phyloP scores from a whole-genome alignment of 805 yeast genomes.

The Saccharomyces paradoxus region DNA sequence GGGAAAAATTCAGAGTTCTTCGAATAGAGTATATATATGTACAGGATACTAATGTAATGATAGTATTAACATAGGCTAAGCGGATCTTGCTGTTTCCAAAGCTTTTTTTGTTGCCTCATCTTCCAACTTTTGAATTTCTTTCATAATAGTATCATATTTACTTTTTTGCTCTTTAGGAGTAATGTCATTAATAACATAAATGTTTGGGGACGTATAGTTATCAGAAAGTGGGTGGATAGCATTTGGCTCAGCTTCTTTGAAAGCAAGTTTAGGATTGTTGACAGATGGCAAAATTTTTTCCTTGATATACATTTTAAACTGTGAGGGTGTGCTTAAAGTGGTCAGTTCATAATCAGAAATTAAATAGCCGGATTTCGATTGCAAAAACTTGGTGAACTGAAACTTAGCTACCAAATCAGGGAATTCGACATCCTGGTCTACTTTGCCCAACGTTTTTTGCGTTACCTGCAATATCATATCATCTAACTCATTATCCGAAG shows the following conservation, averaged over 20 bases:
- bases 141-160: constrained; percentile 39
- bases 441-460: neutral
- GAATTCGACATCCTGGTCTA: constrained; percentile 15
- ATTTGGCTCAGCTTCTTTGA: constrained; percentile 63
- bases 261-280: constrained; percentile 26
- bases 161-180: constrained; percentile 38
- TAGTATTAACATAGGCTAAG: neutral
- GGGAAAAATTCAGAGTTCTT: neutral
- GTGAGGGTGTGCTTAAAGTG: constrained; percentile 22
- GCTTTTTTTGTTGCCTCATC: constrained; percentile 19
- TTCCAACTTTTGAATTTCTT: constrained; percentile 36
- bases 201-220: constrained; percentile 51
- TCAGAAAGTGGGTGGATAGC: constrained; percentile 54
- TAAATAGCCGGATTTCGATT: constrained; percentile 31
- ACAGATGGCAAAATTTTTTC: constrained; percentile 15
- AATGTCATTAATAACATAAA: constrained; percentile 46
- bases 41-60: neutral
- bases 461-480: constrained; percentile 9
- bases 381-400: constrained; percentile 29
- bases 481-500: constrained; percentile 22
- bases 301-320: constrained; percentile 23
- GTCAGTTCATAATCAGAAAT: constrained; percentile 34
- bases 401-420: constrained; percentile 30
- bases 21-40: constrained; percentile 1
- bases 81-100: constrained; percentile 16